A percentile compares a stretch with the other conserved stretches of the same genome.
phyloP scores from a whole-genome alignment of 164 flowering plant species.

The Cinnamomum chago region DNA sequence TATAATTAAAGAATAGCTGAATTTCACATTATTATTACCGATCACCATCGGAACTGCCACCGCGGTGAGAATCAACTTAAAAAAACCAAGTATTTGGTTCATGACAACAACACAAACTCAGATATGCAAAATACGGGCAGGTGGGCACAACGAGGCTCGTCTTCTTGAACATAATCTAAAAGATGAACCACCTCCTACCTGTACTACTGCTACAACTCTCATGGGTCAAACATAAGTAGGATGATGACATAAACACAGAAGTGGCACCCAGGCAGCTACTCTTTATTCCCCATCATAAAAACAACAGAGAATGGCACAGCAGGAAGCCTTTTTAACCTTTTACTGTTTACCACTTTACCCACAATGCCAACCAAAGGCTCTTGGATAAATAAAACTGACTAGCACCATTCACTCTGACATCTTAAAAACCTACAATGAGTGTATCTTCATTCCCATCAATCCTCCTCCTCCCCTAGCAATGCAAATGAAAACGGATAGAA shows the following conservation, averaged over 20 bases:
- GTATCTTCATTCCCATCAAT: slow-evolving; percentile 26
- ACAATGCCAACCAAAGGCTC: background rate
- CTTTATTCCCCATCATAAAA: background rate
- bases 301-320: background rate
- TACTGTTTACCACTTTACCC: background rate
- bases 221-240: background rate
- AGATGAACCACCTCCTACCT: background rate
- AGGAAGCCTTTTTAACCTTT: background rate
- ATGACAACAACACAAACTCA: too few relatives aligned
- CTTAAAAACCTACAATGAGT: background rate
- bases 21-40: too few relatives aligned
- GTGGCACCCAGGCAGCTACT: background rate
- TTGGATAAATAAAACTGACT: background rate
- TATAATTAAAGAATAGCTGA: too few relatives aligned
- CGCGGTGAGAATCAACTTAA: too few relatives aligned
- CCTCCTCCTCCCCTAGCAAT: slow-evolving; percentile 53
- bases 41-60: too few relatives aligned
- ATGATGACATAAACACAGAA: background rate
- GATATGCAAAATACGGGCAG: background rate
- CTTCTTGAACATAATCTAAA: background rate
- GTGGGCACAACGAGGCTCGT: too few relatives aligned
- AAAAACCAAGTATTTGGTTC: too few relatives aligned
- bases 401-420: background rate
- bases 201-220: background rate
- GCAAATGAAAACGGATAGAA: slow-evolving; percentile 75